A percentile compares a stretch with the other conserved stretches of the same genome.
Evolutionary conservation across 1,284 basidiomycete species (phyloP).

Genomic region (Flammula alnicola): DNA sequence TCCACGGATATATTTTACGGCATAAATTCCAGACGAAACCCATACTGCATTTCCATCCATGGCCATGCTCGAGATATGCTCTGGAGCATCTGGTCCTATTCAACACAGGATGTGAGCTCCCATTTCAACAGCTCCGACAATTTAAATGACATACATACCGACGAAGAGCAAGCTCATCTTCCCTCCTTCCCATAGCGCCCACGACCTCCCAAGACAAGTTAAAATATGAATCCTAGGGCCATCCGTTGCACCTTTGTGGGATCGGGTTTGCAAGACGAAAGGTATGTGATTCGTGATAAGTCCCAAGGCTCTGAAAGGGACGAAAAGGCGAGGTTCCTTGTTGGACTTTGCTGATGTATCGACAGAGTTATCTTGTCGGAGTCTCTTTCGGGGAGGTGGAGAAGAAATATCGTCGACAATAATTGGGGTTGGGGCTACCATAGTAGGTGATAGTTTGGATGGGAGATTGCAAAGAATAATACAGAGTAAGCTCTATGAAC

Average conservation of each 20-base stretch:
- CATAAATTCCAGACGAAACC: constrained; percentile 71
- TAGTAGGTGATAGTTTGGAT: not conserved
- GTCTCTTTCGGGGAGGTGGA: constrained; percentile 49
- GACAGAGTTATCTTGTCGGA: constrained; percentile 36
- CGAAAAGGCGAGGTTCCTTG: constrained; percentile 73
- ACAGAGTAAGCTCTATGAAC: not conserved
- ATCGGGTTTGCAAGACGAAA: constrained; percentile 86
- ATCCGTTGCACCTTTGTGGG: constrained; percentile 85
- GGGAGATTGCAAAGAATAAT: no score
- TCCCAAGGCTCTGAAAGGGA: constrained; percentile 94
- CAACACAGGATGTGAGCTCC: not conserved
- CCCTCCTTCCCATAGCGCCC: constrained; percentile 97
- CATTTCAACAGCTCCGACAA: not conserved
- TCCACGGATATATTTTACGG: constrained; percentile 85
- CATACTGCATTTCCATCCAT: constrained; percentile 91
- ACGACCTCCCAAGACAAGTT: constrained; percentile 89
- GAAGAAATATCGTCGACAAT: constrained; percentile 27
- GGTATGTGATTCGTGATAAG: constrained; percentile 92
- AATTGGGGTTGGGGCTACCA: constrained; percentile 18
- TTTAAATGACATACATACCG: constrained; percentile 57
- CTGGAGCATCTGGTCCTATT: constrained; percentile 78
- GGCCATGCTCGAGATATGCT: constrained; percentile 76
- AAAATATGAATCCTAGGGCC: constrained; percentile 84
- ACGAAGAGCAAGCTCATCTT: constrained; percentile 94
- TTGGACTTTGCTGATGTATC: constrained; percentile 20